A percentile compares a stretch with the other conserved stretches of the same genome.
These are phyloP conservation scores for Graphium sp. DNA, from an alignment of 2,329 filamentous ascomycete genomes.

Conservation along the genomic window DNA sequence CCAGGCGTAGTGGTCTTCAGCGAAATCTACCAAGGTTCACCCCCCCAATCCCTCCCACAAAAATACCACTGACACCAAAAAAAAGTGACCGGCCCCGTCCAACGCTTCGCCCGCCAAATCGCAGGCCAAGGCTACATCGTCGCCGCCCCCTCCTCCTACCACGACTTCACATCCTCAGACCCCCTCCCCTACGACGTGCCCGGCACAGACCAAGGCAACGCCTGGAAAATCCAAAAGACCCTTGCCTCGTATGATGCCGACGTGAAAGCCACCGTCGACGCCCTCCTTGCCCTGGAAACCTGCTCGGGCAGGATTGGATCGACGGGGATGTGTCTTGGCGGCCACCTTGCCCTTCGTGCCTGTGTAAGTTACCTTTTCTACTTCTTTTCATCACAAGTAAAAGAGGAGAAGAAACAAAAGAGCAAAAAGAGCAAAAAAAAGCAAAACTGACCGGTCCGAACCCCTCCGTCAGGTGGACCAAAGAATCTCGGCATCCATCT, in stretches of 20 bases:
- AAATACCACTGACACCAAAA: conserved; percentile 3
- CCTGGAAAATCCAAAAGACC: conserved; percentile 74
- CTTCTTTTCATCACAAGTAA: conserved; percentile 1
- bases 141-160: conserved; percentile 77
- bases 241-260: conserved; percentile 78
- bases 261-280: conserved; percentile 48
- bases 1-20: conserved; percentile 80
- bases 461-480: conserved; percentile 41
- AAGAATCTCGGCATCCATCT: conserved; percentile 59
- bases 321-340: conserved; percentile 86
- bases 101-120: conserved; percentile 80
- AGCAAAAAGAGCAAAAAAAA: conserved; percentile 2
- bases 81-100: conserved; percentile 74
- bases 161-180: conserved; percentile 80
- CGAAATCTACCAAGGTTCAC: conserved; percentile 83
- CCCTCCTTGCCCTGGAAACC: conserved; percentile 54
- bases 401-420: background rate
- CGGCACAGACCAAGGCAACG: conserved; percentile 77
- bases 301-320: conserved; percentile 67
- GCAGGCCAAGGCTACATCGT: conserved; percentile 88
- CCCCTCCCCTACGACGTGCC: conserved; percentile 71
- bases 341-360: conserved; percentile 57
- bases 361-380: conserved; percentile 19
- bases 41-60: background rate
- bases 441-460: background rate